Conservation (phyloP, 495 filamentous ascomycete genomes). For the Penicillium cosmopolitanum region DNA sequence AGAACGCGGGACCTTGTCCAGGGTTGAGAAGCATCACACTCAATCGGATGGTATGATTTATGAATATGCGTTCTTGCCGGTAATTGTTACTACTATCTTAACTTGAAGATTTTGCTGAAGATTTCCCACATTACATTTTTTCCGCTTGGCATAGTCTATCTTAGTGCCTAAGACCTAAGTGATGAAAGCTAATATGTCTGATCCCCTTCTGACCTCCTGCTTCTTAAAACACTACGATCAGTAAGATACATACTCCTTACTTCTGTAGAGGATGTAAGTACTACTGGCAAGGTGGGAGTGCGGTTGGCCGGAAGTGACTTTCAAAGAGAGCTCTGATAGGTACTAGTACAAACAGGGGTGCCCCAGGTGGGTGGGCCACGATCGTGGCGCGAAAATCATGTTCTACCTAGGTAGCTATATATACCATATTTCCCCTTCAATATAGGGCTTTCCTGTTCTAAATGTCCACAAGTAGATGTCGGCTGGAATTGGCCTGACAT, state of each 20-base stretch:
- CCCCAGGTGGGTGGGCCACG: neutral
- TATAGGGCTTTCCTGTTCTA: too few relatives aligned
- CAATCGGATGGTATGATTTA: neutral
- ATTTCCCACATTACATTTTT: too few relatives aligned
- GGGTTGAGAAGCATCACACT: neutral
- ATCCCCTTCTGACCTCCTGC: constrained; percentile 16
- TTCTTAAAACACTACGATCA: neutral
- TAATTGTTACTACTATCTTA: too few relatives aligned
- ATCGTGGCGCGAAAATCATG: too few relatives aligned
- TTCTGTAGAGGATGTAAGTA: constrained; percentile 36
- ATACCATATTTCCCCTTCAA: too few relatives aligned
- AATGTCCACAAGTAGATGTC: too few relatives aligned
- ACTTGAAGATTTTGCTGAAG: too few relatives aligned
- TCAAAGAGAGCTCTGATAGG: constrained; percentile 58
- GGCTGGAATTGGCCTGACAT: too few relatives aligned
- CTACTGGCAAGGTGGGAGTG: constrained; percentile 14
- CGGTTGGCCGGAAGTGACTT: constrained; percentile 35
- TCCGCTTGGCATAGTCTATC: too few relatives aligned
- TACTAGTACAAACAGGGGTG: neutral
- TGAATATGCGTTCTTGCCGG: neutral
- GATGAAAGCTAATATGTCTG: constrained; percentile 39
- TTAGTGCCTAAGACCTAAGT: constrained; percentile 24
- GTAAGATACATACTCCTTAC: constrained; percentile 40
- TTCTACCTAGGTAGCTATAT: too few relatives aligned
- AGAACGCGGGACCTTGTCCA: constrained; percentile 23